Base-by-base conservation (phyloP, 1,139 yeast genomes). In the Scheffersomyces insectosa region DNA sequence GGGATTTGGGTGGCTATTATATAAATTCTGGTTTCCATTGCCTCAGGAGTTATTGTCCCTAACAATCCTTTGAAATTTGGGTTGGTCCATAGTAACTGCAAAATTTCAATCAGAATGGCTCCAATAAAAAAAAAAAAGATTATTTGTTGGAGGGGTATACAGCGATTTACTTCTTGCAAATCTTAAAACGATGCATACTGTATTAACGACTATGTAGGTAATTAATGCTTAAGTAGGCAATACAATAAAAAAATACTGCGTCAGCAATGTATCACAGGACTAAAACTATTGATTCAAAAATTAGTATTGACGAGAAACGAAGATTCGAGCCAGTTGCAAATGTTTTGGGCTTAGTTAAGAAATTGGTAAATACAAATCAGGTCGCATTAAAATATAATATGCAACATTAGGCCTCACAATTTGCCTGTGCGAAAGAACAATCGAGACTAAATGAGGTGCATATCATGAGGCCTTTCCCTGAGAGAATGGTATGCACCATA, bases 171-270 rank as follows among this genome's bases (percentile, higher is more conserved):
- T 20, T 20, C 25, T 20, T 20, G 25, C 25, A 20, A 20, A 20
- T 20, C 25, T 20, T 20, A 20, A 20, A 31, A 31, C 34, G 23
- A n/a, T 31, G 34, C 34, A 31, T 31, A 31, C 15, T 14, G 34
- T 14, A 14, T 14, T 20, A 31, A 31, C 34, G 34, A 31, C 34
- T 31, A 31, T 31, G 34, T 31, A 31, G 34, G 34, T 31, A 31
- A 31, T 31, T 31, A 31, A 31, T 31, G 10, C 7, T 31, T 20
- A 14, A 31, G 14, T 31, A 31, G 34, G 34, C 11, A 31, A 31
- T 31, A 8, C 14, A n/a, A 12, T 13, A 14, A 14, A 14, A 14
- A 31, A 31, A 14, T 31, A 14, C 34, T 11, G 34, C 34, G 13
- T 20, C 34, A 31, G 20, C 34, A 14, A 31, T 31, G 20, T 14